These are phyloP conservation scores for Lasiodiplodia gonubiensis DNA, from an alignment of 2,329 filamentous ascomycete species.

Conservation along the genomic window DNA sequence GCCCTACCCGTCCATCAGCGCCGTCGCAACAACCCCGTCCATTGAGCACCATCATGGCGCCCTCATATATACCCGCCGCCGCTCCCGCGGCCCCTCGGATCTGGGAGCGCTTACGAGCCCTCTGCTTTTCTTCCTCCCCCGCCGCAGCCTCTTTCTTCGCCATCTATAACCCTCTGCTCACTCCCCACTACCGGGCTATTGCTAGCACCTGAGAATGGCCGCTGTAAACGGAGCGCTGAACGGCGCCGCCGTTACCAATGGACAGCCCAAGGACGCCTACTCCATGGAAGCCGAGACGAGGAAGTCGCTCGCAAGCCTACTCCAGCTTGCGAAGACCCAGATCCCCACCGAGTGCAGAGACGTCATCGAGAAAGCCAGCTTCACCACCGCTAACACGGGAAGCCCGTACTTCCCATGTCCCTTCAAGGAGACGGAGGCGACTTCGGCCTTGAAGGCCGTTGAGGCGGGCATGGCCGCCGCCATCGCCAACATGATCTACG, in stretches of 20 bases:
- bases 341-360: slow-evolving; percentile 42
- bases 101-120: not conserved
- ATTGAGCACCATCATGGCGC: slow-evolving; percentile 14
- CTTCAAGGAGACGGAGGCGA: slow-evolving; percentile 60
- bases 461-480: slow-evolving; percentile 66
- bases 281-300: slow-evolving; percentile 44
- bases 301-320: slow-evolving; percentile 40
- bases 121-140: not conserved
- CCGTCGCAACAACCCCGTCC: slow-evolving; percentile 17
- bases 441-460: slow-evolving; percentile 63
- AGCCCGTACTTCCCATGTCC: slow-evolving; percentile 51
- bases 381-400: slow-evolving; percentile 46
- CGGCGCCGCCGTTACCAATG: slow-evolving; percentile 27
- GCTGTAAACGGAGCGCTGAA: not conserved
- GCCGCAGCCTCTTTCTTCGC: not conserved
- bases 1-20: slow-evolving; percentile 20
- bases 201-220: not conserved
- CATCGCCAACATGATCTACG: slow-evolving; percentile 62
- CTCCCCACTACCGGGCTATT: not conserved
- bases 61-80: slow-evolving; percentile 14
- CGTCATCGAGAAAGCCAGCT: slow-evolving; percentile 40
- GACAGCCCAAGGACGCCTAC: slow-evolving; percentile 32
- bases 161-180: not conserved
- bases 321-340: slow-evolving; percentile 41
- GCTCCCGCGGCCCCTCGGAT: not conserved